Evolutionary conservation across 2,329 filamentous ascomycete species (phyloP), one percentile per base, ranked within the genome.

Genomic region (Colletotrichum liriopes): DNA sequence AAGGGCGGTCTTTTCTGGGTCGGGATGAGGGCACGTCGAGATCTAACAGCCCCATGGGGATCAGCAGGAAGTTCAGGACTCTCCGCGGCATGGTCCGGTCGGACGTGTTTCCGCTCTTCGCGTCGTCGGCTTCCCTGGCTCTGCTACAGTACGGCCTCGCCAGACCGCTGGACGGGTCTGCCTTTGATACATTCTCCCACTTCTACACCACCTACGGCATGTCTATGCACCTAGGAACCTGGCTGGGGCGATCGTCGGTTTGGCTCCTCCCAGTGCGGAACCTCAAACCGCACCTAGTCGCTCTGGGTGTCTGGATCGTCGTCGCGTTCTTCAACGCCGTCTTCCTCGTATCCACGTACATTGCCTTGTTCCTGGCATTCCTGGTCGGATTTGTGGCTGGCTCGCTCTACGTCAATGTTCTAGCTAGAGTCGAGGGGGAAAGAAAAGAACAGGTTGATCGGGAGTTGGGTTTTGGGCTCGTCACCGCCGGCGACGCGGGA

Each of bases 381-480:
- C 61, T 72, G 2, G 69, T 76, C 4, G 82, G 81, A 0, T 18
- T 81, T 0, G 74, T 75, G 20, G 76, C 75, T 8, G 80, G 80
- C n/a, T 74, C 76, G 8, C 65, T 80, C 0, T 81, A 80, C 68
- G 77, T 79, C 56, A 77, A 73, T 12, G 58, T 78, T 8, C 66
- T 80, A 26, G 75, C 71, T 0, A 73, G 54, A 5, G 56, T 76
- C 0, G 41, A 79, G 2, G 75, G 75, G 23, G 78, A 78, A 1
- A 76, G 71, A 37, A 29, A 26, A n/a, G 60, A 74, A 1, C 16
- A 64, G 0, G 73, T 72, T 1, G 76, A 77, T 45, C 65, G 74
- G 5, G 79, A 80, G 43, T 79, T 81, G n/a, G 71, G 75, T 20
- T 73, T 82, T 0, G 79, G 81, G 20, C 52, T 74, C 1, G 76